Conservation (phyloP, 1,139 yeast genomes). For the Lodderomyces parapsilosis region DNA sequence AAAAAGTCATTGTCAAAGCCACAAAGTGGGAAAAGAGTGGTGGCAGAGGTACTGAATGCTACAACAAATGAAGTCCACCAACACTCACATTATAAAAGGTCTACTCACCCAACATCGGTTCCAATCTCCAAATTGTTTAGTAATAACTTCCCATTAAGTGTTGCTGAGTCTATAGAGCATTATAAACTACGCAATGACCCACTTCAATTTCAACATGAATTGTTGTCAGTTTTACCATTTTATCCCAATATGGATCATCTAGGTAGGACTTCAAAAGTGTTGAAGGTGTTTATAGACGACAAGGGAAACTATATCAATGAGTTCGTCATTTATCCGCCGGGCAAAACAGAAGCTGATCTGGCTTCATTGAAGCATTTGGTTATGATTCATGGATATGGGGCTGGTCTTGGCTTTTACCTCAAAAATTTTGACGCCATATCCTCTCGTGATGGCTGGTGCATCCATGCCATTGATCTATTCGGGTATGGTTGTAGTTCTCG, state of each 20-base stretch:
- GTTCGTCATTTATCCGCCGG: slow-evolving; percentile 53
- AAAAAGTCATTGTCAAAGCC: slow-evolving; percentile 1
- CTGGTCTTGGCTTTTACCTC: slow-evolving; percentile 69
- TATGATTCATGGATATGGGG: slow-evolving; percentile 77
- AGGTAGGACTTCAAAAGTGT: slow-evolving; percentile 33
- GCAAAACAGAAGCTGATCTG: slow-evolving; percentile 25
- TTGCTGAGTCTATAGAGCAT: slow-evolving; percentile 52
- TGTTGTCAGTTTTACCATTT: slow-evolving; percentile 44
- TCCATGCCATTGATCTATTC: slow-evolving; percentile 71
- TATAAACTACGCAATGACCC: slow-evolving; percentile 42
- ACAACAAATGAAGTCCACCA: background rate
- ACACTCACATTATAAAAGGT: slow-evolving; percentile 30
- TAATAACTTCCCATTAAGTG: slow-evolving; percentile 56
- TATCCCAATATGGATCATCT: slow-evolving; percentile 30
- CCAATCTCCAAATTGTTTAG: slow-evolving; percentile 53
- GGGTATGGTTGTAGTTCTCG: slow-evolving; percentile 78
- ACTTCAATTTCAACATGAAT: slow-evolving; percentile 50
- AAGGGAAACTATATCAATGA: slow-evolving; percentile 57
- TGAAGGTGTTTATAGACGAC: slow-evolving; percentile 40
- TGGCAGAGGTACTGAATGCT: background rate
- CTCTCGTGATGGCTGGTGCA: slow-evolving; percentile 47
- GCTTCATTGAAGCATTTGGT: slow-evolving; percentile 51
- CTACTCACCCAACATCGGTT: slow-evolving; percentile 64
- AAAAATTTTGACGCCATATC: slow-evolving; percentile 56
- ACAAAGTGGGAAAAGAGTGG: background rate